Conservation (phyloP, 805 yeast species). For the Metschnikowia matae region DNA sequence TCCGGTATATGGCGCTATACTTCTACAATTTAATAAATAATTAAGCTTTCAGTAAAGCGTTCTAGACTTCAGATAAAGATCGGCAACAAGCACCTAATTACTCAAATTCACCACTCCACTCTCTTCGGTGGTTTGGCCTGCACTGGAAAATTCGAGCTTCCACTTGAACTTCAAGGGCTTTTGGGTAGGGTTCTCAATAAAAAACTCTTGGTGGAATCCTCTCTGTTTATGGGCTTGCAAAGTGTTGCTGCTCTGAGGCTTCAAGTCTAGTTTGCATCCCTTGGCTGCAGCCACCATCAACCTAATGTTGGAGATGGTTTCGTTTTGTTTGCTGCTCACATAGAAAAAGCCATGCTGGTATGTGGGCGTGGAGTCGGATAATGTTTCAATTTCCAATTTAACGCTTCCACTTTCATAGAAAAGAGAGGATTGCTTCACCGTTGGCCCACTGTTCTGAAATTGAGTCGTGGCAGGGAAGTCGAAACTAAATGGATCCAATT, state of each 20-base stretch:
- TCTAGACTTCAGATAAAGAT: background rate
- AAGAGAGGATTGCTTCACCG: slow-evolving; percentile 12
- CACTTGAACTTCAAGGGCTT: slow-evolving; percentile 64
- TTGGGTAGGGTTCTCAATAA: slow-evolving; percentile 29
- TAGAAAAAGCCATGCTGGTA: slow-evolving; percentile 38
- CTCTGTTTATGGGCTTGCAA: slow-evolving; percentile 46
- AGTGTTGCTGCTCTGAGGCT: slow-evolving; percentile 56
- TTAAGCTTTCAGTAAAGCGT: background rate
- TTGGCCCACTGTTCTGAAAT: slow-evolving; percentile 15
- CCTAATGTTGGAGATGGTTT: slow-evolving; percentile 47
- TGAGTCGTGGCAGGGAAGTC: slow-evolving; percentile 40
- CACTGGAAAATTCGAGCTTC: slow-evolving; percentile 54
- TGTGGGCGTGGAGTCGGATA: slow-evolving; percentile 30
- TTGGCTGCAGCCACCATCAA: slow-evolving; percentile 72
- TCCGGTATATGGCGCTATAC: background rate
- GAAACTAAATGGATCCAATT: slow-evolving; percentile 40
- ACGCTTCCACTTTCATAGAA: slow-evolving; percentile 45
- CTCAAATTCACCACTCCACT: slow-evolving; percentile 12
- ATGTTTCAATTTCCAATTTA: slow-evolving; percentile 45
- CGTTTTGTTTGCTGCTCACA: slow-evolving; percentile 48
- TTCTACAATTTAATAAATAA: background rate
- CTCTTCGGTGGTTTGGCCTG: slow-evolving; percentile 10
- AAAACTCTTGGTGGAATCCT: slow-evolving; percentile 52
- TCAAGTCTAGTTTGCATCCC: slow-evolving; percentile 50
- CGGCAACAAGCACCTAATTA: slow-evolving; percentile 2